These are phyloP conservation scores for Leptographium galeiforme DNA, from an alignment of 2,329 filamentous ascomycete genomes.

Conservation along the genomic window DNA sequence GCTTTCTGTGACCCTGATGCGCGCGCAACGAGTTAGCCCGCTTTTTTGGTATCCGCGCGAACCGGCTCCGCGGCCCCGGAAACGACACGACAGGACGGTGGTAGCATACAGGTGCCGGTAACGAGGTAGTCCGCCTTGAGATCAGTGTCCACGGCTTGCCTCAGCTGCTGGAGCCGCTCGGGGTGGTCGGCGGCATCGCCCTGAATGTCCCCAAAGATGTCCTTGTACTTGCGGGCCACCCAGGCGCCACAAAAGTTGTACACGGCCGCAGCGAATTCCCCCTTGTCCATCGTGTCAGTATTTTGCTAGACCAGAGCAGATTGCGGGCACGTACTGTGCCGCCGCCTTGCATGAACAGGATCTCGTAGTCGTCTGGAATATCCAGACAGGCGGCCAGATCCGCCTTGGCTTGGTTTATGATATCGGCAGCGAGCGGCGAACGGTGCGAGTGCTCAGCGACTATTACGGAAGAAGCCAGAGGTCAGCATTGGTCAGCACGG, in stretches of 20 bases:
- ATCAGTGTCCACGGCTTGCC: conserved; percentile 30
- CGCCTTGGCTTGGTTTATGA: conserved; percentile 67
- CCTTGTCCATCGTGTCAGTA: conserved; percentile 19
- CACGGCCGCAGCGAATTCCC: conserved; percentile 70
- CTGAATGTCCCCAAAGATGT: background rate
- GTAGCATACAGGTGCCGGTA: conserved; percentile 56
- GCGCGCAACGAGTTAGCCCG: background rate
- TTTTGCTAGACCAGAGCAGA: background rate
- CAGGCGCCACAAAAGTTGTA: conserved; percentile 78
- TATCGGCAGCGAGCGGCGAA: conserved; percentile 61
- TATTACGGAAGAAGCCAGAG: background rate
- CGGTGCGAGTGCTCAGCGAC: conserved; percentile 85
- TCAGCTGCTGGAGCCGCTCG: background rate
- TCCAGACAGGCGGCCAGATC: conserved; percentile 62
- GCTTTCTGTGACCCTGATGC: conserved; percentile 60
- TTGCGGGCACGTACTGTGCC: conserved; percentile 36
- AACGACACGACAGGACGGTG: background rate
- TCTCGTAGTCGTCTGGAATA: conserved; percentile 70
- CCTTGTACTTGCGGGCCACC: conserved; percentile 55
- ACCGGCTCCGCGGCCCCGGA: background rate
- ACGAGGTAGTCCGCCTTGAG: conserved; percentile 81
- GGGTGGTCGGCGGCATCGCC: conserved; percentile 12
- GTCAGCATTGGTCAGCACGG: background rate
- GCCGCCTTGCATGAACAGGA: conserved; percentile 78
- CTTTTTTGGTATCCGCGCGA: background rate